A percentile compares a stretch with the other conserved stretches of the same genome.
These are phyloP conservation scores for Malassezia obtusa DNA, from an alignment of 1,284 basidiomycete species.

Conservation along the genomic window DNA sequence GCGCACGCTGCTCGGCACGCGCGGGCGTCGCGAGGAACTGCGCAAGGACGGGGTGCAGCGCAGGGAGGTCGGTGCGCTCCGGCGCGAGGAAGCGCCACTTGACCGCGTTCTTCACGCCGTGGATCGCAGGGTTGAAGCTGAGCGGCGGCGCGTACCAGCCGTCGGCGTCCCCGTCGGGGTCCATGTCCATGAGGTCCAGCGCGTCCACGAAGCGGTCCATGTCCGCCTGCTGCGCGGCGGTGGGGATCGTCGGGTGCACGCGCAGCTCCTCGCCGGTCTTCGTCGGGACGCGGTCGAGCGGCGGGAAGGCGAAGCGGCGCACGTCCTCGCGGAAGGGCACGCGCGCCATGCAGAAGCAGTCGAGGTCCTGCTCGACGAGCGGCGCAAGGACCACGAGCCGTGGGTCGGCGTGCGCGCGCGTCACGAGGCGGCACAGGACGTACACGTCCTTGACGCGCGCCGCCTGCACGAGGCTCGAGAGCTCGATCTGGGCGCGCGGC, in stretches of 20 bases:
- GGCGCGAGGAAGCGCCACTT: constrained; percentile 72
- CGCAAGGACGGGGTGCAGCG: constrained; percentile 69
- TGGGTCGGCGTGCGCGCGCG: constrained; percentile 63
- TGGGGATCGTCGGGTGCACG: constrained; percentile 74
- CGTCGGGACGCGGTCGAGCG: constrained; percentile 64
- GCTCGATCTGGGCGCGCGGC: constrained; percentile 65
- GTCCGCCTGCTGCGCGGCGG: constrained; percentile 61
- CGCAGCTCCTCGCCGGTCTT: constrained; percentile 65
- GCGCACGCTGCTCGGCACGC: constrained; percentile 53
- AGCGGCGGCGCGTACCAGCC: constrained; percentile 66
- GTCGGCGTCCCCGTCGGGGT: constrained; percentile 59
- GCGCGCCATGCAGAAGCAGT: constrained; percentile 50
- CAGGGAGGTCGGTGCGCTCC: constrained; percentile 63
- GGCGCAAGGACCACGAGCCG: constrained; percentile 51
- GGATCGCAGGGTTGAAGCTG: constrained; percentile 79
- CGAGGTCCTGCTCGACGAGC: constrained; percentile 21
- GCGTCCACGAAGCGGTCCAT: constrained; percentile 77
- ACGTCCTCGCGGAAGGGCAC: constrained; percentile 92
- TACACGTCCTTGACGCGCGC: constrained; percentile 61
- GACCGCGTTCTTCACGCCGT: constrained; percentile 81
- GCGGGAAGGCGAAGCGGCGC: constrained; percentile 73
- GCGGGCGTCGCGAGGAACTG: constrained; percentile 74
- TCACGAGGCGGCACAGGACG: constrained; percentile 73
- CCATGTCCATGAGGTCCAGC: constrained; percentile 64
- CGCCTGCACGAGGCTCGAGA: constrained; percentile 75